A percentile compares a stretch with the other conserved stretches of the same genome.
phyloP scores from a whole-genome alignment of 805 yeast species.

The Hermanozyma aechmeae region DNA sequence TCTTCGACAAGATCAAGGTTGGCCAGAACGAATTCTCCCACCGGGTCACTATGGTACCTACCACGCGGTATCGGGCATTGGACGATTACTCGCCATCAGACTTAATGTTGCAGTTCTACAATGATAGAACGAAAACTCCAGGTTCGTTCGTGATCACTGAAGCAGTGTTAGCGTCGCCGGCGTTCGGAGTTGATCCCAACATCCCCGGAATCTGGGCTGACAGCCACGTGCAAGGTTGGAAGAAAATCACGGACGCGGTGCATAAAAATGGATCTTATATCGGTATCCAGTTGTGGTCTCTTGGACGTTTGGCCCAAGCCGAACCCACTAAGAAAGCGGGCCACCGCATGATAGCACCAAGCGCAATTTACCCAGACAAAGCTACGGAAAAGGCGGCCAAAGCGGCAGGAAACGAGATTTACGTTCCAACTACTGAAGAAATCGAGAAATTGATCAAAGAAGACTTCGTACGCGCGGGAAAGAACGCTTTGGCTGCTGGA shows the following conservation, averaged over 20 bases:
- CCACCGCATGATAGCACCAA: slow-evolving; percentile 19
- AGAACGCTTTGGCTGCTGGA: slow-evolving; percentile 21
- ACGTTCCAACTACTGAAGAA: slow-evolving; percentile 18
- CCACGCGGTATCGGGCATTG: slow-evolving; percentile 37
- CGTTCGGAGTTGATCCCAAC: slow-evolving; percentile 13
- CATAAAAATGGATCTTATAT: slow-evolving; percentile 35
- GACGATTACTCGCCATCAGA: slow-evolving; percentile 36
- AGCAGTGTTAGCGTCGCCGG: slow-evolving; percentile 40
- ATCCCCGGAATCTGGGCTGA: slow-evolving; percentile 26
- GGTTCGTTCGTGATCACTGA: slow-evolving; percentile 58
- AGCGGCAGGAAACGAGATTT: slow-evolving; percentile 14
- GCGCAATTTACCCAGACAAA: slow-evolving; percentile 27
- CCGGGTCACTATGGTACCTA: slow-evolving; percentile 28
- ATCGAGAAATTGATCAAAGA: slow-evolving; percentile 14
- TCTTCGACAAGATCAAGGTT: slow-evolving; percentile 25
- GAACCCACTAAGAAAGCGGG: slow-evolving; percentile 14
- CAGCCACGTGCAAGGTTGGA: slow-evolving; percentile 42
- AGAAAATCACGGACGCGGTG: slow-evolving; percentile 33
- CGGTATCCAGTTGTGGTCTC: slow-evolving; percentile 44
- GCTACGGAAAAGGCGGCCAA: slow-evolving; percentile 4
- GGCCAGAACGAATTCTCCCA: slow-evolving; percentile 17
- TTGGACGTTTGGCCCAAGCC: slow-evolving; percentile 35
- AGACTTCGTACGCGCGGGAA: slow-evolving; percentile 38
- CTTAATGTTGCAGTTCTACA: slow-evolving; percentile 43
- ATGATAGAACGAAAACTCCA: slow-evolving; percentile 41